Conservation (phyloP, 371 early-diverging fungal species). For the Mortierella sp. region DNA sequence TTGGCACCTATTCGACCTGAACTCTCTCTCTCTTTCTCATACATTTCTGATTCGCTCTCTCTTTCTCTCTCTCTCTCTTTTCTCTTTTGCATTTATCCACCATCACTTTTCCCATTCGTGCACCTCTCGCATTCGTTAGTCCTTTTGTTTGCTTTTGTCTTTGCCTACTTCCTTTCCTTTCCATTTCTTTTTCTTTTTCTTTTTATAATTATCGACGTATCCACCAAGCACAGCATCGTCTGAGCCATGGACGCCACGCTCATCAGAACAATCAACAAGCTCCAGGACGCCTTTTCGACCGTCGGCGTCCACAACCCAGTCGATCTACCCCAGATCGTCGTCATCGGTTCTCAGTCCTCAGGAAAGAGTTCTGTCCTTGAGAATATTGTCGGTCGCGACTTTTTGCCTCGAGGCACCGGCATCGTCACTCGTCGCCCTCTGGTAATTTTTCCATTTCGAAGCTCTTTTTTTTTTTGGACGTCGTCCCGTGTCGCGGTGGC, state of each 20-base stretch:
- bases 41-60: neutral
- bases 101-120: neutral
- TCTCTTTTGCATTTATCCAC: neutral
- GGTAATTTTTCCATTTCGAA: constrained; percentile 56
- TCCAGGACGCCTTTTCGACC: constrained; percentile 97
- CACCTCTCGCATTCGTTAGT: neutral
- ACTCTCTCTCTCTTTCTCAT: neutral
- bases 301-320: constrained; percentile 98
- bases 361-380: constrained; percentile 99
- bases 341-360: constrained; percentile 97
- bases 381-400: constrained; percentile 98
- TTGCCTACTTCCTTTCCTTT: neutral
- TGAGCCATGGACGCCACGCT: constrained; percentile 64
- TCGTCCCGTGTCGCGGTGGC: too few relatives aligned
- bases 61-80: neutral
- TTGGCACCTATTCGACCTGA: neutral
- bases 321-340: constrained; percentile 98
- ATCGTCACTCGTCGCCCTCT: constrained; percentile 96
- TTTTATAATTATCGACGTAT: neutral
- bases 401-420: constrained; percentile 97
- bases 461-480: constrained; percentile 4
- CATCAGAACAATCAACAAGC: constrained; percentile 82
- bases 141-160: neutral
- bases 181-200: neutral
- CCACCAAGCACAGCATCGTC: neutral